These are phyloP conservation scores for Alternaria sp. DNA, from an alignment of 2,329 filamentous ascomycete genomes.

Conservation along the genomic window DNA sequence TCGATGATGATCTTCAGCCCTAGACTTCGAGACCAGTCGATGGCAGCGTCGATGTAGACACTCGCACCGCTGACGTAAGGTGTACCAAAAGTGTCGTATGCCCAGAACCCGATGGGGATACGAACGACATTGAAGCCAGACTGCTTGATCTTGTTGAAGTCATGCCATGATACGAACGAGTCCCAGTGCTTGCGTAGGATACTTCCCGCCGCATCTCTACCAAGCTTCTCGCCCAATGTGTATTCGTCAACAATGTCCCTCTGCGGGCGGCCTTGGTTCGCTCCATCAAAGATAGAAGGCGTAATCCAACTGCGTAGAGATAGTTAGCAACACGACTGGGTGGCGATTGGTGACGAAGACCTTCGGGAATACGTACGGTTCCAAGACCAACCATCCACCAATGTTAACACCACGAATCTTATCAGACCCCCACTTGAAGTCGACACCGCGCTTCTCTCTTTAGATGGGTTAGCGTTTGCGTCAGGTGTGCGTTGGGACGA, in stretches of 20 bases:
- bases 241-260: conserved; percentile 56
- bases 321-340: neutral
- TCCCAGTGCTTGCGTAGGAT: conserved; percentile 59
- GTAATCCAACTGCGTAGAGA: conserved; percentile 58
- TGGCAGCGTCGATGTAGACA: conserved; percentile 61
- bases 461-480: conserved; percentile 16
- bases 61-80: conserved; percentile 61
- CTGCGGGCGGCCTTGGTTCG: conserved; percentile 29
- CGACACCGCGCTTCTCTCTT: conserved; percentile 44
- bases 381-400: conserved; percentile 58
- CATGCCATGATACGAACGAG: conserved; percentile 56
- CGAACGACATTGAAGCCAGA: conserved; percentile 66
- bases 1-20: conserved; percentile 66
- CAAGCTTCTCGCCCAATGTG: conserved; percentile 58
- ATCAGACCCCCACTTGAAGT: conserved; percentile 57
- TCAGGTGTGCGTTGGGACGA: neutral
- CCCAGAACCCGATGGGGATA: conserved; percentile 67
- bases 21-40: conserved; percentile 61
- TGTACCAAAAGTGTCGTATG: conserved; percentile 58
- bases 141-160: conserved; percentile 63
- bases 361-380: conserved; percentile 43
- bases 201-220: conserved; percentile 52
- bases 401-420: conserved; percentile 60
- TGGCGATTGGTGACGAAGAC: neutral
- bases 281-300: conserved; percentile 60